A percentile compares a stretch with the other conserved stretches of the same genome.
Conservation (phyloP, 805 yeast genomes). For the Groenewaldozyma tartarivorans region DNA sequence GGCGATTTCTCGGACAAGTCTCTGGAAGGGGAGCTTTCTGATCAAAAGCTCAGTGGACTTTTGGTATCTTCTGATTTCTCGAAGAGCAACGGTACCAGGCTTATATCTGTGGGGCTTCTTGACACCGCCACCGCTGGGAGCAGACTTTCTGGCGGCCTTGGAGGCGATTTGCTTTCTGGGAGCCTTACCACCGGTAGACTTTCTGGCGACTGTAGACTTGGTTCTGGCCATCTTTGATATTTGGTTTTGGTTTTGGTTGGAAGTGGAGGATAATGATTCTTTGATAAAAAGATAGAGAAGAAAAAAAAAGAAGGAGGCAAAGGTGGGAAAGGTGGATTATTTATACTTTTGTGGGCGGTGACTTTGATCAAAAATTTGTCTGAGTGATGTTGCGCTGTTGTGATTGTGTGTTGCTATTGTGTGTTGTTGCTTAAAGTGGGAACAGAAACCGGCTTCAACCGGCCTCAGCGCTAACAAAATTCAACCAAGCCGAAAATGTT, state of each 20-base stretch:
- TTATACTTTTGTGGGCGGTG: conserved; percentile 3
- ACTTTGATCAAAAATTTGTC: not conserved
- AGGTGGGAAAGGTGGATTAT: conserved; percentile 4
- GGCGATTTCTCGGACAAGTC: conserved; percentile 83
- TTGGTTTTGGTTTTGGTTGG: conserved; percentile 6
- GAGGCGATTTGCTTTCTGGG: conserved; percentile 90
- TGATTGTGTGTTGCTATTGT: conserved; percentile 1
- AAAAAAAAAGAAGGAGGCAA: not conserved
- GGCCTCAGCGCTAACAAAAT: too few species aligned
- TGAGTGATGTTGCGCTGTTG: not conserved
- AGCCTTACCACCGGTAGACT: conserved; percentile 87
- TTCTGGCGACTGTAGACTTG: conserved; percentile 69
- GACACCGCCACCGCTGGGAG: conserved; percentile 75
- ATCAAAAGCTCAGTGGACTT: conserved; percentile 78
- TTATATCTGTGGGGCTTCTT: conserved; percentile 90
- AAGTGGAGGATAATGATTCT: not conserved
- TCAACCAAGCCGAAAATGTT: too few species aligned
- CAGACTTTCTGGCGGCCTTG: conserved; percentile 84
- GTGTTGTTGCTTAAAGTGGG: too few species aligned
- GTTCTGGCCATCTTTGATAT: conserved; percentile 63
- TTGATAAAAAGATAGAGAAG: conserved; percentile 4
- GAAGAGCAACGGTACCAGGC: conserved; percentile 91
- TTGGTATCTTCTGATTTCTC: conserved; percentile 89
- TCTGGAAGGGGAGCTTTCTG: conserved; percentile 86
- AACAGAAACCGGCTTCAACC: too few species aligned